phyloP scores from a whole-genome alignment of 176 grass and related monocot genomes.

The Musa beccarii region DNA sequence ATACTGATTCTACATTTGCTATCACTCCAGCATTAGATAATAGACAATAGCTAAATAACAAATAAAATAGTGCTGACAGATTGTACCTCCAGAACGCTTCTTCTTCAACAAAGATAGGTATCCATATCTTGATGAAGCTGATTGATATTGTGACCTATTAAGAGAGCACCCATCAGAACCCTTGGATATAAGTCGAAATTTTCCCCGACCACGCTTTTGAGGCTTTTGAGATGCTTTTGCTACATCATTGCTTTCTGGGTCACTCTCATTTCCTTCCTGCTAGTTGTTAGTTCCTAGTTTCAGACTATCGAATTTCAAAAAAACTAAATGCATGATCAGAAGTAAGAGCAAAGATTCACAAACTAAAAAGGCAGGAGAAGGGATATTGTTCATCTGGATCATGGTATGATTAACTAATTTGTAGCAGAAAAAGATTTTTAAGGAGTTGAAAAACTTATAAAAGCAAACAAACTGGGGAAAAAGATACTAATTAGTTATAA shows the following conservation, averaged over 20 bases:
- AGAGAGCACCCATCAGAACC: constrained; percentile 50
- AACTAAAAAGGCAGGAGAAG: not conserved
- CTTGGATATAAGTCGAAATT: constrained; percentile 54
- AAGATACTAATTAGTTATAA: not conserved
- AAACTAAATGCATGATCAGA: not conserved
- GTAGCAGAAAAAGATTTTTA: not conserved
- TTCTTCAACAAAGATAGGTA: constrained; percentile 89
- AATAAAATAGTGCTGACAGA: not conserved
- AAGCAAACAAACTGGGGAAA: not conserved
- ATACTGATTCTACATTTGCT: not conserved
- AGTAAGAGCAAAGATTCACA: not conserved
- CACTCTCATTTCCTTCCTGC: constrained; percentile 90
- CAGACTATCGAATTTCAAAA: constrained; percentile 4
- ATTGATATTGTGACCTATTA: constrained; percentile 66
- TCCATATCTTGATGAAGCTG: constrained; percentile 67
- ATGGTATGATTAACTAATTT: not conserved
- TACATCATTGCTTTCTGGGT: constrained; percentile 65
- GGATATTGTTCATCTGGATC: not conserved
- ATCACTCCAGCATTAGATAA: not conserved
- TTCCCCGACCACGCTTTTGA: constrained; percentile 72
- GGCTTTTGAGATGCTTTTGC: constrained; percentile 50
- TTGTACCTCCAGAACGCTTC: constrained; percentile 73
- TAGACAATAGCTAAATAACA: not conserved
- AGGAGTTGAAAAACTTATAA: not conserved
- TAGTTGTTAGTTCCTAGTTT: constrained; percentile 16